A percentile compares a stretch with the other conserved stretches of the same genome.
These are phyloP conservation scores for Metschnikowia amazonensis DNA, from an alignment of 805 yeast genomes.

Conservation along the genomic window DNA sequence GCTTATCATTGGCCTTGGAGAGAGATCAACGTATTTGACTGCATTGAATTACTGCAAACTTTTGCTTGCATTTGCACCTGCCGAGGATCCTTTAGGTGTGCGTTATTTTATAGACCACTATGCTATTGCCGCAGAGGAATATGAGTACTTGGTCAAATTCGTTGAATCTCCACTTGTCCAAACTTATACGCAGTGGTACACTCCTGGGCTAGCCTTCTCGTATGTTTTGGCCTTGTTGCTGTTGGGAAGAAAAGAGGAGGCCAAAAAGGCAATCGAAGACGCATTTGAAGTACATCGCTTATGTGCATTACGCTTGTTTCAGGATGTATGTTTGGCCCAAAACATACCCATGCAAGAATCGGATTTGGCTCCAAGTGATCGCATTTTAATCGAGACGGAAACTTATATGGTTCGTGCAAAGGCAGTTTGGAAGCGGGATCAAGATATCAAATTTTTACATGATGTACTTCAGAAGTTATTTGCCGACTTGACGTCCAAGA, in stretches of 20 bases:
- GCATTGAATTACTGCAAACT: constrained; percentile 74
- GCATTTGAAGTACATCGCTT: constrained; percentile 60
- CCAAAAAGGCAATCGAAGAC: constrained; percentile 41
- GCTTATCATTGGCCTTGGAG: constrained; percentile 65
- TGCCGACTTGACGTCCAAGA: constrained; percentile 5
- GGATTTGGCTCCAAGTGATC: constrained; percentile 22
- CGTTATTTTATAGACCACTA: constrained; percentile 80
- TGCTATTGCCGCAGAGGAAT: constrained; percentile 63
- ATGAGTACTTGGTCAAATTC: constrained; percentile 56
- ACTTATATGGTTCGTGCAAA: constrained; percentile 58
- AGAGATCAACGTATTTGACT: constrained; percentile 71
- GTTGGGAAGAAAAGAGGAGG: constrained; percentile 39
- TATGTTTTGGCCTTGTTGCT: constrained; percentile 57
- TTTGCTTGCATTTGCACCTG: constrained; percentile 64
- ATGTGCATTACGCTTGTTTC: constrained; percentile 49
- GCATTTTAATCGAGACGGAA: constrained; percentile 43
- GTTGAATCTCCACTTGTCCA: constrained; percentile 52
- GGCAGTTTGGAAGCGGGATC: constrained; percentile 49
- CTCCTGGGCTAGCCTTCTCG: constrained; percentile 70
- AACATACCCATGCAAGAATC: background rate
- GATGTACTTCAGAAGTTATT: constrained; percentile 33
- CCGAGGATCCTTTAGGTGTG: constrained; percentile 81
- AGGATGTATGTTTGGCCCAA: constrained; percentile 39
- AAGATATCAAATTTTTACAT: constrained; percentile 45
- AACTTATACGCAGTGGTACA: constrained; percentile 62